Evolutionary conservation across 2,329 filamentous ascomycete species (phyloP), one percentile per base, ranked within the genome.

Genomic region (Aspergillus sp.): DNA sequence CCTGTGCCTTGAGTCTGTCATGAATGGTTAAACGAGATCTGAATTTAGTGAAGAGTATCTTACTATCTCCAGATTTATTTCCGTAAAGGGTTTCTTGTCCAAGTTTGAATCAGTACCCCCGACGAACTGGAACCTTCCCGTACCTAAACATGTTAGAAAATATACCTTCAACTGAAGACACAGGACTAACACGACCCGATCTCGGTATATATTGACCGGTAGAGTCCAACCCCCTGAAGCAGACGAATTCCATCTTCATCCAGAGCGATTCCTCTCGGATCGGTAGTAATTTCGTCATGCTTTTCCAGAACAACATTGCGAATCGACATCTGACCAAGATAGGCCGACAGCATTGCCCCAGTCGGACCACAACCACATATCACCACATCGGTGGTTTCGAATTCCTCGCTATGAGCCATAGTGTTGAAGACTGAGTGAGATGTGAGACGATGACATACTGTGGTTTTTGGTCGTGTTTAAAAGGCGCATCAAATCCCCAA

Each of bases 301-400:
- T 52, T 58, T 33, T 65, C 61, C 4, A 66, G 31, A 2, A 63
- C 51, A 7, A 64, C 44, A 39, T 64, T 58, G 3, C 31, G 39
- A 7, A 63, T 45, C 1, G 40, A 40, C 46, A 57, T 51, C 26
- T 44, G 49, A 6, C 56, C 56, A 9, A 65, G 47, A 19, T 60
- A 57, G 4, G 48, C 57, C 4, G 58, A 59, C 1, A 66, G 45
- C 44, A 64, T 40, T 7, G 62, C 58, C 3, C 61, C 61, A 1
- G 60, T 61, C 26, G 62, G 62, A 12, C 62, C 63, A 39, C 61
- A 64, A 33, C 63, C 62, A 35, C 59, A 61, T 30, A 66, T 65
- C 5, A 65, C 43, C 11, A 66, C 54, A 30, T 62, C 57, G 1
- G 54, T 60, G 1, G 45, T 51, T 40, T 53, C 56, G 13, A 32